Evolutionary conservation across 495 filamentous ascomycete species (phyloP).

Genomic region (Podospora conica): DNA sequence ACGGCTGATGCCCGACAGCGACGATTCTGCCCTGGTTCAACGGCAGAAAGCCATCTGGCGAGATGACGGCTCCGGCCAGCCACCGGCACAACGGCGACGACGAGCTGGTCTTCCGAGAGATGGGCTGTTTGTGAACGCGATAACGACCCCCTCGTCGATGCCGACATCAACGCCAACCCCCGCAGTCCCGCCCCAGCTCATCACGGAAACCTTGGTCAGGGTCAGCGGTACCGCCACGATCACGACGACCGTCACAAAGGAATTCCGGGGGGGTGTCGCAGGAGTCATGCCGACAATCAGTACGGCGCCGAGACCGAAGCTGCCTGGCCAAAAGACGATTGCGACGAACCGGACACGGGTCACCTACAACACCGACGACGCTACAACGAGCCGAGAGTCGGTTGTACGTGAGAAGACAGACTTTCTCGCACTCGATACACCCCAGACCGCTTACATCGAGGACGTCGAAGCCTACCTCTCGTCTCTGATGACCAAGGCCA

Average conservation of each 20-base stretch:
- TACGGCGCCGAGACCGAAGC: not conserved
- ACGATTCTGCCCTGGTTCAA: conserved; percentile 6
- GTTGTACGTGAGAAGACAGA: not conserved
- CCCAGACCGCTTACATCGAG: not conserved
- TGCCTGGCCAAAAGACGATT: not conserved
- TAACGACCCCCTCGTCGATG: not conserved
- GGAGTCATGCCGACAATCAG: not conserved
- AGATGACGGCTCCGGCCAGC: not conserved
- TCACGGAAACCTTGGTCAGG: not conserved
- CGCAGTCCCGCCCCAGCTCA: not conserved
- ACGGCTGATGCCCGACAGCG: conserved; percentile 2
- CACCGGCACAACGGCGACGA: not conserved
- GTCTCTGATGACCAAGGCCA: not conserved
- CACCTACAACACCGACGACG: not conserved
- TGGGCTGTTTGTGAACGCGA: not conserved
- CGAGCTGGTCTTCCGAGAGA: not conserved
- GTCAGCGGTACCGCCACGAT: not conserved
- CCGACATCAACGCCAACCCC: not conserved
- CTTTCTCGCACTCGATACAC: not conserved
- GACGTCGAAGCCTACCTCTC: not conserved
- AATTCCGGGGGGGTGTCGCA: not conserved
- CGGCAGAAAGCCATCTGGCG: not conserved
- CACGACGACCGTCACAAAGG: not conserved
- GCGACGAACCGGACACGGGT: not conserved
- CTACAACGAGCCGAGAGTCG: not conserved